phyloP scores from a whole-genome alignment of 2,329 filamentous ascomycete genomes.

The Albifimbria verrucaria region DNA sequence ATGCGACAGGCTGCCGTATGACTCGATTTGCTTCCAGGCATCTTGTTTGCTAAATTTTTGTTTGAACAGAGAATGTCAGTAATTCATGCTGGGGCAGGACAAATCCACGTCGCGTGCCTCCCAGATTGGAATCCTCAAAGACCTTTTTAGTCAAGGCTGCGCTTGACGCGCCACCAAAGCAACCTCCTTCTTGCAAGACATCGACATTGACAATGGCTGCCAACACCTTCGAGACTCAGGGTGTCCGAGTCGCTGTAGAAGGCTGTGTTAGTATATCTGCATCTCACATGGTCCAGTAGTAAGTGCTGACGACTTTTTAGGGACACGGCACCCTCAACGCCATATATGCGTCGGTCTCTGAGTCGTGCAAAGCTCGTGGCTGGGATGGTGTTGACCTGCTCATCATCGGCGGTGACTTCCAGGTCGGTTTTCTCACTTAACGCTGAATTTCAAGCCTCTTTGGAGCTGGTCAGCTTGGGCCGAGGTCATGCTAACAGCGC shows the following conservation, averaged over 20 bases:
- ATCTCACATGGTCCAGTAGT: no score
- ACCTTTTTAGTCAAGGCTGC: background rate
- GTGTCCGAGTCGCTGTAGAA: conserved; percentile 76
- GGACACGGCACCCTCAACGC: conserved; percentile 89
- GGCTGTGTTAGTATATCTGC: conserved; percentile 72
- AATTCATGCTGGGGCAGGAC: no score
- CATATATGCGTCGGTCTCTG: conserved; percentile 78
- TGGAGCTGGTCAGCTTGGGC: background rate
- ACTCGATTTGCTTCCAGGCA: no score
- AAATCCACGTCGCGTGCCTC: no score
- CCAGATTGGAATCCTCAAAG: background rate
- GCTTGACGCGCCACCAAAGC: background rate
- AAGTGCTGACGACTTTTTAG: conserved; percentile 40
- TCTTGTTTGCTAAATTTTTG: no score
- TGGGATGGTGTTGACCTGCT: conserved; percentile 85
- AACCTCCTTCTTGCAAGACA: conserved; percentile 9
- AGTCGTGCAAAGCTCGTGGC: conserved; percentile 64
- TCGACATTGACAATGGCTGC: conserved; percentile 23
- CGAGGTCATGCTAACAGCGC: conserved; percentile 8
- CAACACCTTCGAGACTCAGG: conserved; percentile 33
- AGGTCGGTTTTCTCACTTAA: conserved; percentile 46
- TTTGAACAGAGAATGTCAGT: no score
- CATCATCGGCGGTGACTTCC: conserved; percentile 95
- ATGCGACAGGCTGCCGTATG: no score
- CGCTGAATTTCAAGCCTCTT: background rate